Evolutionary conservation across 2,329 filamentous ascomycete species (phyloP).

Genomic region (Penicillium sp.): DNA sequence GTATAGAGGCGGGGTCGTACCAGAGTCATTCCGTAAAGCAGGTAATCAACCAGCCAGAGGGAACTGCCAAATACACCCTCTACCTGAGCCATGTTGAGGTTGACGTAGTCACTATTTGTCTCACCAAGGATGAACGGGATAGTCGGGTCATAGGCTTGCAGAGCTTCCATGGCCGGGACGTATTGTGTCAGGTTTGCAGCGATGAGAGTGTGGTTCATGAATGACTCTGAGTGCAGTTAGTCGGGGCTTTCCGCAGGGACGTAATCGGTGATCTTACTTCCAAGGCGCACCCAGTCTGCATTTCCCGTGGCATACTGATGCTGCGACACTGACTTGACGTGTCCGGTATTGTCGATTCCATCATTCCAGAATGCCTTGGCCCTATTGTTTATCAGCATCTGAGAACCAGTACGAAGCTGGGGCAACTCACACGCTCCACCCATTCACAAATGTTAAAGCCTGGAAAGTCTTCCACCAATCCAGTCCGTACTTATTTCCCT

Average conservation of each 20-base stretch:
- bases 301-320: constrained; percentile 14
- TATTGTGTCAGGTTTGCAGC: constrained; percentile 11
- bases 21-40: constrained; percentile 14
- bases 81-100: constrained; percentile 10
- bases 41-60: constrained; percentile 12
- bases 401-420: background rate
- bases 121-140: constrained; percentile 12
- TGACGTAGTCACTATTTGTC: constrained; percentile 18
- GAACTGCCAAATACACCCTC: constrained; percentile 16
- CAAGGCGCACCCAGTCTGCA: constrained; percentile 10
- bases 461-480: constrained; percentile 12
- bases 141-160: constrained; percentile 1
- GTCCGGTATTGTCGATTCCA: constrained; percentile 6
- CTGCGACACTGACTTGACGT: constrained; percentile 10
- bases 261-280: constrained; percentile 1
- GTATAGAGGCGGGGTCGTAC: background rate
- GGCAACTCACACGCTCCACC: constrained; percentile 4
- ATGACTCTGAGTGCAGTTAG: constrained; percentile 3
- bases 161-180: constrained; percentile 7
- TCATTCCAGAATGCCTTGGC: constrained; percentile 4
- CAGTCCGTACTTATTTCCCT: constrained; percentile 9
- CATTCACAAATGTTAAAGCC: constrained; percentile 13
- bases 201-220: constrained; percentile 15
- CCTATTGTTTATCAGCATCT: constrained; percentile 1
- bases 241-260: background rate